Base-by-base conservation (phyloP, 139 green algal species). In the Yamagishiella unicocca region DNA sequence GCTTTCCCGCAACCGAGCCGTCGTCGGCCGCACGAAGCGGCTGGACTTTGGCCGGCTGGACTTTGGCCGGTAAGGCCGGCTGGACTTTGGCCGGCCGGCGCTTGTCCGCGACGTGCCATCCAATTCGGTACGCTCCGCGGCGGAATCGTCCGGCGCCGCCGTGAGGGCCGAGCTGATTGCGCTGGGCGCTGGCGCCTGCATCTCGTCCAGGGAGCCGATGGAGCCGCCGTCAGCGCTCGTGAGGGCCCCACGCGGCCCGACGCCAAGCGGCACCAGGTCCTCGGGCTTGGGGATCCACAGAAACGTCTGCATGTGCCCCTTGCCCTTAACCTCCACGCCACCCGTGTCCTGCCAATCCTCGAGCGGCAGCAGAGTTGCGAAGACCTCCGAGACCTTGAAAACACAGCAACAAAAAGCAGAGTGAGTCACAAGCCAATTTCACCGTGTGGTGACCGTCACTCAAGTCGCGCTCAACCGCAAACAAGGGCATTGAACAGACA, bases 321-420 rank as follows among this genome's bases (percentile, higher is more conserved):
- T 92, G 80, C 89, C 89, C 85, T 92, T 90, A 4, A 92, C 79
- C 84, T 92, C 83, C 53, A 92, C 86, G 27, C 89, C 86, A 22
- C 89, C 89, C 22, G 82, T 92, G 67, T 71, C 67, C 66, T 89
- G 45, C 89, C 89, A 92, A 2, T 84, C 67, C 75, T 93, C 87
- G 21, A 77, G 66, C 5, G 90, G 90, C 33, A 93, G 78, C 46
- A 91, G 61, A 27, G 66, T 38, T 0, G 83, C 87, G 35, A 93
- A 89, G 9, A 71, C 58, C 76, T 93, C 90, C 33, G 90, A 93
- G 22, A 93, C 90, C 81, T 87, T 64, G 24, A 25, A 10, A 53
- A 64, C n/a, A n/a, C n/a, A n/a, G n/a, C n/a, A n/a, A n/a, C n/a
- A n/a, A n/a, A n/a, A n/a, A n/a, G n/a, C n/a, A n/a, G n/a, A n/a